Evolutionary conservation across 2,329 filamentous ascomycete species (phyloP).

Genomic region (Apiospora malaysiana): DNA sequence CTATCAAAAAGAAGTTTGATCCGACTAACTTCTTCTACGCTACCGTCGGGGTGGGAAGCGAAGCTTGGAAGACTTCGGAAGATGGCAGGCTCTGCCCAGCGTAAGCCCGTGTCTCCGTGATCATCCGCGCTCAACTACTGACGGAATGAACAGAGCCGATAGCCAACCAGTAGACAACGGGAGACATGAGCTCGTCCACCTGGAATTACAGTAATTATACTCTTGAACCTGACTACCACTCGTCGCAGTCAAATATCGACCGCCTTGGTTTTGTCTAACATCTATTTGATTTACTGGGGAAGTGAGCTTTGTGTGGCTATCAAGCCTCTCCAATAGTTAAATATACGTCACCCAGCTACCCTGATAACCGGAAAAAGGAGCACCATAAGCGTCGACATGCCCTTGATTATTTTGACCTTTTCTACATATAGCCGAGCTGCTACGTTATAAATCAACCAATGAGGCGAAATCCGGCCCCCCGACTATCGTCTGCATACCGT

Average conservation of each 20-base stretch:
- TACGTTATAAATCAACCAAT: not conserved
- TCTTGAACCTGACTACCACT: not conserved
- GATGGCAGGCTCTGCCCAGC: slow-evolving; percentile 12
- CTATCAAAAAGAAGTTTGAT: slow-evolving; percentile 20
- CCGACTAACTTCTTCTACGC: slow-evolving; percentile 20
- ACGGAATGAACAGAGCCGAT: not conserved
- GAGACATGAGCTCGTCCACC: not conserved
- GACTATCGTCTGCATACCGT: too few relatives aligned
- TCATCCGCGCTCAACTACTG: not conserved
- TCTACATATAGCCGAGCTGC: not conserved
- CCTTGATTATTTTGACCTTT: not conserved
- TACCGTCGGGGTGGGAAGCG: slow-evolving; percentile 19
- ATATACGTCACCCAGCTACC: not conserved
- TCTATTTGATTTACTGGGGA: not conserved
- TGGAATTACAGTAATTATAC: too few relatives aligned
- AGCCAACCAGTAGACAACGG: not conserved
- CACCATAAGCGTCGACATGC: not conserved
- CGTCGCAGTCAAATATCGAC: not conserved
- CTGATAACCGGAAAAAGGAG: not conserved
- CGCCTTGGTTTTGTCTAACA: not conserved
- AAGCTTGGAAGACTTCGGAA: slow-evolving; percentile 12
- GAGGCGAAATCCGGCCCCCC: too few relatives aligned
- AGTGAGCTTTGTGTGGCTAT: not conserved
- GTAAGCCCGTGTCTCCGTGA: not conserved
- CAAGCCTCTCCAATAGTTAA: not conserved